Base-by-base conservation (phyloP, 495 filamentous ascomycete species). In the Oleoguttula mirabilis region DNA sequence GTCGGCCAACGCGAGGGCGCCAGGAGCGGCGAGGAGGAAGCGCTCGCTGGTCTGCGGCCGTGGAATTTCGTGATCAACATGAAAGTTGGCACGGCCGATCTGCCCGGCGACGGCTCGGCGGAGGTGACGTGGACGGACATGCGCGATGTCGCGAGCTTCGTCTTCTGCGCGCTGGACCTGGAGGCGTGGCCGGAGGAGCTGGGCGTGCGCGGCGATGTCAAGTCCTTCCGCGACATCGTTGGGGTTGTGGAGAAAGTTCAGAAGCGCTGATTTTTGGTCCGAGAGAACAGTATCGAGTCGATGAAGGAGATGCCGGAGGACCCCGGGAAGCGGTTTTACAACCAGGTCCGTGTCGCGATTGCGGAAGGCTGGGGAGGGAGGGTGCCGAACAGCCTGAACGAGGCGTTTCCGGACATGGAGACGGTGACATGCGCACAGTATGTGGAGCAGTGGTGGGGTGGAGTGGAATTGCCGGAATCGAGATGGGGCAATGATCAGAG, bases 31-130 rank as follows among this genome's bases (percentile, higher is more conserved):
- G 52, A 55, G 20, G 45, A 50, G 34, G 52, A 52, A 22, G 50
- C 50, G 20, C 37, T 55, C 3, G 52, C 52, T 10, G 52, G 52
- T 1, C 14, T 55, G 16, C 24, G 50, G 15, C 44, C 50, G 15
- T 52, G 50, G 50, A 45, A 46, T 20, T 55, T 54, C 30, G 34
- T 52, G 12, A 15, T 55, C 14, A 55, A 54, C 32, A 46, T 53
- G 44, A 43, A 28, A 28, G 41, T 23, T 11, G 52, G 52, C 3
- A 55, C 43, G 7, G 52, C 51, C 11, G 52, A 55, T 33, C 23
- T 31, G 8, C 52, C 52, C 7, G 52, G 50, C 2, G 33, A 41
- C 21, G 52, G 52, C 11, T 32, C 21, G 23, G 40, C 32, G 6
- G 11, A 7, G 19, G 8, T 53, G n/a, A 39, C 47, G n/a, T 37